Conservation (phyloP, 208 protist genomes). For the Crithidia mellificae region DNA sequence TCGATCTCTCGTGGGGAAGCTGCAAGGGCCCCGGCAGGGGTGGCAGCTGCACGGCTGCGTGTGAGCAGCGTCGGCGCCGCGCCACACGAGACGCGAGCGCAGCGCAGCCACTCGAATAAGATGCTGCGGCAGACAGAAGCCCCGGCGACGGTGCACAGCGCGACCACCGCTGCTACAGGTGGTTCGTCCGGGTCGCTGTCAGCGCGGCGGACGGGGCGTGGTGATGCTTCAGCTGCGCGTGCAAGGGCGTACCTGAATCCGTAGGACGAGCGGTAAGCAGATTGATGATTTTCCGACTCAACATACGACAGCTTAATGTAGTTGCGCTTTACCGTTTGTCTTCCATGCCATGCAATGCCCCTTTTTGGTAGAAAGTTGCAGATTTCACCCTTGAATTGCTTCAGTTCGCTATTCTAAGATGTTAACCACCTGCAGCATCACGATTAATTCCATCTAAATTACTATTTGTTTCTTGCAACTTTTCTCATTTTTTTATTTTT, state of each 20-base stretch:
- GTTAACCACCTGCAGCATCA: no score
- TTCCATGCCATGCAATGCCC: not conserved
- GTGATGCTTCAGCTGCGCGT: not conserved
- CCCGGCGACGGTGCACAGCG: slow-evolving; percentile 7
- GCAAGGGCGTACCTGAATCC: not conserved
- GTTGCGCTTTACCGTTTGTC: not conserved
- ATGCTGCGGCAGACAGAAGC: slow-evolving; percentile 10
- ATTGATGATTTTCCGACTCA: no score
- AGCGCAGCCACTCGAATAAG: slow-evolving; percentile 6
- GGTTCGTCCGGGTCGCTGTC: not conserved
- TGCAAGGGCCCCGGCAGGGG: not conserved
- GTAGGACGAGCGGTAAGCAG: no score
- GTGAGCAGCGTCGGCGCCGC: slow-evolving; percentile 18
- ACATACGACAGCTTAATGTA: no score
- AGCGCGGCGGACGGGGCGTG: not conserved
- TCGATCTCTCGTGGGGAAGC: not conserved
- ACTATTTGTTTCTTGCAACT: no score
- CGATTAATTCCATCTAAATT: no score
- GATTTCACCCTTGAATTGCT: no score
- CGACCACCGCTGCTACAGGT: not conserved
- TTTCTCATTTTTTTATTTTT: no score
- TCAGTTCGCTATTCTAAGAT: no score
- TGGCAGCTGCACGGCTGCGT: not conserved
- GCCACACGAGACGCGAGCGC: not conserved
- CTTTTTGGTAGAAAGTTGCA: no score